Evolutionary conservation across 257 asterid genomes (phyloP).

Genomic region (Dorcoceras hygrometricum): DNA sequence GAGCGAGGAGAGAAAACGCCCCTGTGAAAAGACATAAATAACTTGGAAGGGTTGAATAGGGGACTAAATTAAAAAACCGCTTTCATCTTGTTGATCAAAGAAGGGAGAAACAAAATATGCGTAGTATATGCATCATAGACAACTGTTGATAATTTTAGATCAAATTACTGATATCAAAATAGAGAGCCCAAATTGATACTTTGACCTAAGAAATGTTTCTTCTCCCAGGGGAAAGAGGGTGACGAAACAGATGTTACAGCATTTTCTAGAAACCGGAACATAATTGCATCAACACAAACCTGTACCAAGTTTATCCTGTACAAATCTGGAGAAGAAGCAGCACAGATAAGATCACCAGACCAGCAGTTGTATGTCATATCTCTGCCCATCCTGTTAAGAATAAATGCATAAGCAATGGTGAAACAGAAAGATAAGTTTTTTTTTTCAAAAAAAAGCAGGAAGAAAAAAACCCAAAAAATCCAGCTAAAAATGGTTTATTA

Average conservation of each 20-base stretch:
- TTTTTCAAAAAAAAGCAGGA: background rate
- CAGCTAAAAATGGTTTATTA: slow-evolving; percentile 5
- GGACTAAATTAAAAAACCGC: too few species aligned
- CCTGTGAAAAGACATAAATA: slow-evolving; percentile 45
- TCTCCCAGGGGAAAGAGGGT: background rate
- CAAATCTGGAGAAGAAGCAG: slow-evolving; percentile 96
- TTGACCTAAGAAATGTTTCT: background rate
- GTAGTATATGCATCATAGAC: too few species aligned
- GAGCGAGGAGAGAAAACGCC: slow-evolving; percentile 83
- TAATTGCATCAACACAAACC: slow-evolving; percentile 45
- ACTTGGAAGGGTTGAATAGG: slow-evolving; percentile 9
- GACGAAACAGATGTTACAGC: background rate
- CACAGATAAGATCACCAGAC: slow-evolving; percentile 97
- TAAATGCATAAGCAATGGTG: slow-evolving; percentile 4
- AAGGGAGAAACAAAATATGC: background rate
- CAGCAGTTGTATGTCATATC: slow-evolving; percentile 84
- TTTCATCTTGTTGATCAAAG: background rate
- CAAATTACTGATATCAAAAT: background rate
- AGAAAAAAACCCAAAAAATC: background rate
- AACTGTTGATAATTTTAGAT: too few species aligned
- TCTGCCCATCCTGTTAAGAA: slow-evolving; percentile 84
- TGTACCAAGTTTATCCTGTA: slow-evolving; percentile 92
- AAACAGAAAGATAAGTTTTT: background rate
- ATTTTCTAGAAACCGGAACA: slow-evolving; percentile 2
- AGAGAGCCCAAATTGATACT: background rate